Conservation (phyloP, 2,329 filamentous ascomycete genomes). For the Apiospora rasikravindrae region DNA sequence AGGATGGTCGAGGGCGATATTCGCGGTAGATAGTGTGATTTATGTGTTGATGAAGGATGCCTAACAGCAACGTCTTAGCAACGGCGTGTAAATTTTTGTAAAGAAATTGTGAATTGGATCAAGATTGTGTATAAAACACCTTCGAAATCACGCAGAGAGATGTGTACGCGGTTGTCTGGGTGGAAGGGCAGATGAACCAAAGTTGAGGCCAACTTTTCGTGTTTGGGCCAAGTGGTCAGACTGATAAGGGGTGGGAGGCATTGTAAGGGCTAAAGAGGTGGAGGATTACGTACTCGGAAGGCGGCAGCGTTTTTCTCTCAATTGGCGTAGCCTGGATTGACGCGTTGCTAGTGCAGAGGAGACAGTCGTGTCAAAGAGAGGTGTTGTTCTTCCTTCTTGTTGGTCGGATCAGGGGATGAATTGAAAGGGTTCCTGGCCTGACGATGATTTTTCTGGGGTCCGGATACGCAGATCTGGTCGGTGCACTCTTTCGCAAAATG, state of each 20-base stretch:
- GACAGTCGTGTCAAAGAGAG: neutral
- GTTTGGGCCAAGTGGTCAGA: slow-evolving; percentile 8
- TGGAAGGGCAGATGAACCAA: neutral
- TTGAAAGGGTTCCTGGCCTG: neutral
- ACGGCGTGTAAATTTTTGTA: neutral
- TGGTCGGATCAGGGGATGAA: neutral
- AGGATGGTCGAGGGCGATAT: neutral
- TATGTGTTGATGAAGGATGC: neutral
- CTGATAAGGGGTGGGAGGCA: neutral
- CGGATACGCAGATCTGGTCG: slow-evolving; percentile 14
- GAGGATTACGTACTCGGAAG: slow-evolving; percentile 9
- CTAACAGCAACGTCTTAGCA: neutral
- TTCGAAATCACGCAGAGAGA: neutral
- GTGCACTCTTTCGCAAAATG: slow-evolving; percentile 8
- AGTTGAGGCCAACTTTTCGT: slow-evolving; percentile 12
- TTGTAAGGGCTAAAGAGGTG: neutral
- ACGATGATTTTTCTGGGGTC: slow-evolving; percentile 6
- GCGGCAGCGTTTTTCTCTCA: neutral
- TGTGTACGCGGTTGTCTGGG: neutral
- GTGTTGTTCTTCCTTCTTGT: neutral
- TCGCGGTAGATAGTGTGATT: neutral
- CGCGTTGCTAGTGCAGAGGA: neutral
- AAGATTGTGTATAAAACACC: neutral
- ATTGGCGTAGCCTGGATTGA: neutral
- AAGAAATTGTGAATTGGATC: neutral